Conservation (phyloP, 768 basidiomycete genomes). For the Strobilomyces echinocephalus region DNA sequence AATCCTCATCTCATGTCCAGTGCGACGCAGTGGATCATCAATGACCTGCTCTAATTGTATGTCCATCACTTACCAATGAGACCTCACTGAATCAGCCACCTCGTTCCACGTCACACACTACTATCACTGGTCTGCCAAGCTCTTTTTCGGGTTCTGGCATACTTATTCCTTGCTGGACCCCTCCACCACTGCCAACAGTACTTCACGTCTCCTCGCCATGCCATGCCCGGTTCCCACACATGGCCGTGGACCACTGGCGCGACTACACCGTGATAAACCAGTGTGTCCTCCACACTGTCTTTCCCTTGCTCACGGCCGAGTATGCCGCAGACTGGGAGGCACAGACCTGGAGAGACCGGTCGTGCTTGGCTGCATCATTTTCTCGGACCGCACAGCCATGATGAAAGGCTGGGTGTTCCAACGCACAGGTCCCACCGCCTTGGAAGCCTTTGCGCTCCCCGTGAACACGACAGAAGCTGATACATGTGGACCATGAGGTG, state of each 20-base stretch:
- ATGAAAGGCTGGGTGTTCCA: slow-evolving; percentile 65
- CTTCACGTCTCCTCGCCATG: slow-evolving; percentile 69
- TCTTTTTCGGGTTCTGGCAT: slow-evolving; percentile 90
- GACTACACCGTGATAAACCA: slow-evolving; percentile 92
- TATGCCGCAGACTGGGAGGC: slow-evolving; percentile 77
- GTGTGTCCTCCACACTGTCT: slow-evolving; percentile 72
- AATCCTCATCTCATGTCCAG: neutral
- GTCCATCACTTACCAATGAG: slow-evolving; percentile 18
- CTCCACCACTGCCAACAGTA: slow-evolving; percentile 57
- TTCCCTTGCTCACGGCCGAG: slow-evolving; percentile 78
- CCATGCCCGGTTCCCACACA: slow-evolving; percentile 70
- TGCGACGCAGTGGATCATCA: slow-evolving; percentile 59
- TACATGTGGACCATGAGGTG: slow-evolving; percentile 67
- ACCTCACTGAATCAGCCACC: neutral
- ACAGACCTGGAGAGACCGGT: slow-evolving; percentile 57
- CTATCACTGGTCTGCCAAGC: slow-evolving; percentile 91
- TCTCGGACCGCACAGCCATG: slow-evolving; percentile 82
- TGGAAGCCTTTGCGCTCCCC: slow-evolving; percentile 68
- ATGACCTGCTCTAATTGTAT: slow-evolving; percentile 84
- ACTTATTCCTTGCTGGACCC: slow-evolving; percentile 82
- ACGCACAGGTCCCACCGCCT: slow-evolving; percentile 71
- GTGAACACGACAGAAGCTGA: slow-evolving; percentile 84
- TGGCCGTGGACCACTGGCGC: slow-evolving; percentile 77
- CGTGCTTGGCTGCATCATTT: slow-evolving; percentile 84
- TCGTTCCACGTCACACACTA: slow-evolving; percentile 75